Evolutionary conservation across 306 rosid species (phyloP).

Genomic region (Oxytropis ochrocephala): DNA sequence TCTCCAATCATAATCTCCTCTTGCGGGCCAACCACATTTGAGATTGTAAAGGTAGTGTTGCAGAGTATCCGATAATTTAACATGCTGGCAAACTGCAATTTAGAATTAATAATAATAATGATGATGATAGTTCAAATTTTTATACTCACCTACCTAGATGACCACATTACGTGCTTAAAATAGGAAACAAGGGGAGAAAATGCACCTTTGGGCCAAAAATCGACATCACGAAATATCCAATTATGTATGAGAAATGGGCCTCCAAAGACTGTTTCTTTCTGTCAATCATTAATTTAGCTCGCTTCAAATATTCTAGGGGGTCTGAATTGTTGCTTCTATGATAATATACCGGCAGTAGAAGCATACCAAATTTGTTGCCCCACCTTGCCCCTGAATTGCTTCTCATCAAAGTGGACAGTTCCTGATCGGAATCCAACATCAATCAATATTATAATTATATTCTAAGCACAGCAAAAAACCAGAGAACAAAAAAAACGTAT

Average conservation of each 20-base stretch:
- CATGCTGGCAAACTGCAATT: conserved; percentile 51
- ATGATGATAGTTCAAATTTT: not conserved
- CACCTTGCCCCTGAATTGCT: conserved; percentile 55
- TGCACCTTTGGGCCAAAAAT: conserved; percentile 68
- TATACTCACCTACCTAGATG: not conserved
- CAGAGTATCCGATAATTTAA: conserved; percentile 66
- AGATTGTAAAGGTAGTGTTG: conserved; percentile 72
- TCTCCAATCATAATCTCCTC: conserved; percentile 54
- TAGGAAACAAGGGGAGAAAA: not conserved
- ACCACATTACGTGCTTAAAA: too few relatives aligned
- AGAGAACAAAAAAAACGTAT: not conserved
- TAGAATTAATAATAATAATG: not conserved
- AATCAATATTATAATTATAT: not conserved
- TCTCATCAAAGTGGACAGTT: conserved; percentile 52
- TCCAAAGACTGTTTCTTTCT: conserved; percentile 63
- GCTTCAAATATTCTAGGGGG: conserved; percentile 51
- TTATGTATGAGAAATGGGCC: conserved; percentile 50
- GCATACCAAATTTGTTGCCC: conserved; percentile 79
- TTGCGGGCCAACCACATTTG: conserved; percentile 83
- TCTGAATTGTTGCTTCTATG: conserved; percentile 29
- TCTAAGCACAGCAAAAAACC: not conserved
- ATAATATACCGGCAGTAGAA: conserved; percentile 65
- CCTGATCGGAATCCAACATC: conserved; percentile 38
- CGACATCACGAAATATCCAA: conserved; percentile 46
- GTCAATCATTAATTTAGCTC: conserved; percentile 68